phyloP scores from a whole-genome alignment of 805 yeast genomes.

The Suhomyces vadensis region DNA sequence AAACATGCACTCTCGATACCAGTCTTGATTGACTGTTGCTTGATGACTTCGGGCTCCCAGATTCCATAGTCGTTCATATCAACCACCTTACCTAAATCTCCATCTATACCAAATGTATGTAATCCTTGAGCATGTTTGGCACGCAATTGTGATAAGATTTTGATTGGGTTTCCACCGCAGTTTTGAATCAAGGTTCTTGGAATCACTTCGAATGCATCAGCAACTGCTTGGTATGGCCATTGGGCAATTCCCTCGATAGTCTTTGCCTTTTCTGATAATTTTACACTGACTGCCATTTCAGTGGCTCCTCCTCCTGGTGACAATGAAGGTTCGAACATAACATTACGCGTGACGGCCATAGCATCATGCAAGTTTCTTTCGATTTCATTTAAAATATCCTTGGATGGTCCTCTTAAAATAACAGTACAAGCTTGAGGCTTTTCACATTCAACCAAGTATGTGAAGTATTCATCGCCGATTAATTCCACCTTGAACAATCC shows the following conservation, averaged over 20 bases:
- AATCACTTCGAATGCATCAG: slow-evolving; percentile 97
- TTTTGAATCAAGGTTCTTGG: slow-evolving; percentile 97
- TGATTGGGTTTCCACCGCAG: slow-evolving; percentile 95
- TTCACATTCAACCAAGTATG: slow-evolving; percentile 76
- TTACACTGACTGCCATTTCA: slow-evolving; percentile 95
- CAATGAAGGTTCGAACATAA: slow-evolving; percentile 88
- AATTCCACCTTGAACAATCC: slow-evolving; percentile 90
- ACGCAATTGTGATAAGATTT: slow-evolving; percentile 84
- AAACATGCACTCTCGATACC: slow-evolving; percentile 96
- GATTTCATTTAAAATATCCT: slow-evolving; percentile 92
- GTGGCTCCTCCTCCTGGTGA: slow-evolving; percentile 99
- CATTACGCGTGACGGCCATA: slow-evolving; percentile 95
- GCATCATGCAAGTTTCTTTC: slow-evolving; percentile 98
- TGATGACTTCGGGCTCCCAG: slow-evolving; percentile 99
- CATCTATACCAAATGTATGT: slow-evolving; percentile 87
- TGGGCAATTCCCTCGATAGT: slow-evolving; percentile 91
- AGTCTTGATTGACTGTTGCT: slow-evolving; percentile 96
- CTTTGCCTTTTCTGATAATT: slow-evolving; percentile 86
- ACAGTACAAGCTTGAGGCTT: slow-evolving; percentile 94
- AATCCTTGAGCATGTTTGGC: slow-evolving; percentile 95
- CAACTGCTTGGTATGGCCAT: slow-evolving; percentile 99
- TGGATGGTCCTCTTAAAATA: slow-evolving; percentile 91
- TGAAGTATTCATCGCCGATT: slow-evolving; percentile 96
- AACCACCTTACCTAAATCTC: slow-evolving; percentile 89
- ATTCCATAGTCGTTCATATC: slow-evolving; percentile 96